These are phyloP conservation scores for Salicornia ramosissima DNA, from an alignment of 148 eudicot species.

Conservation along the genomic window DNA sequence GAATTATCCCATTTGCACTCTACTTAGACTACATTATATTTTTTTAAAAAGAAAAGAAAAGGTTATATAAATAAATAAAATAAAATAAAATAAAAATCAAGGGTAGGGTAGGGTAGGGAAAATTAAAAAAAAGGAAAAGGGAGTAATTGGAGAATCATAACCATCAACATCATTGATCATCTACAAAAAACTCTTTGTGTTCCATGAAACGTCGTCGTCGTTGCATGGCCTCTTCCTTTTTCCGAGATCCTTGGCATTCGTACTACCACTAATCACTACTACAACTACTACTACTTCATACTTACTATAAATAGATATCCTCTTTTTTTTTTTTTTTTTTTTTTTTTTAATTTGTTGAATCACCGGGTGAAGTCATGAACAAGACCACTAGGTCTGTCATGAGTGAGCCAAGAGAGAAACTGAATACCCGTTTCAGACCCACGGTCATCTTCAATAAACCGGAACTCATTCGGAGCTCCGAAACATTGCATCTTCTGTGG, in stretches of 20 bases:
- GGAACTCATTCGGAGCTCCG: constrained; percentile 55
- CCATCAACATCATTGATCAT: constrained; percentile 24
- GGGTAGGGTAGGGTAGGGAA: not conserved
- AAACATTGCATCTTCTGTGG: constrained; percentile 46
- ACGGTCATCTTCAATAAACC: constrained; percentile 55
- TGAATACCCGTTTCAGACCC: constrained; percentile 40
- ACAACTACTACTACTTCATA: not conserved
- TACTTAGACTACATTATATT: constrained; percentile 25
- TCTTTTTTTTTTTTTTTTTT: not conserved
- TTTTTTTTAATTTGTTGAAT: not conserved
- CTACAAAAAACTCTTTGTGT: constrained; percentile 8
- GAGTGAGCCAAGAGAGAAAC: constrained; percentile 68
- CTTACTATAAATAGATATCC: not conserved
- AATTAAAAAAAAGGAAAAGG: constrained; percentile 22
- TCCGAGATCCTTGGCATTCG: constrained; percentile 11
- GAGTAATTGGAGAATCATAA: constrained; percentile 21
- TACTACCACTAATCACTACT: no score
- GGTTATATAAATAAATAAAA: no score
- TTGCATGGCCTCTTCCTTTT: constrained; percentile 26
- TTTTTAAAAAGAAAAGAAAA: constrained; percentile 20
- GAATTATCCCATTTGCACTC: constrained; percentile 47
- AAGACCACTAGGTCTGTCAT: constrained; percentile 51
- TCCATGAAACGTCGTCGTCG: constrained; percentile 27
- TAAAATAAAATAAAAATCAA: constrained; percentile 13
- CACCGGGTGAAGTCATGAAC: constrained; percentile 71